These are phyloP conservation scores for Prunus mongolica DNA, from an alignment of 306 rosid genomes.

Conservation along the genomic window DNA sequence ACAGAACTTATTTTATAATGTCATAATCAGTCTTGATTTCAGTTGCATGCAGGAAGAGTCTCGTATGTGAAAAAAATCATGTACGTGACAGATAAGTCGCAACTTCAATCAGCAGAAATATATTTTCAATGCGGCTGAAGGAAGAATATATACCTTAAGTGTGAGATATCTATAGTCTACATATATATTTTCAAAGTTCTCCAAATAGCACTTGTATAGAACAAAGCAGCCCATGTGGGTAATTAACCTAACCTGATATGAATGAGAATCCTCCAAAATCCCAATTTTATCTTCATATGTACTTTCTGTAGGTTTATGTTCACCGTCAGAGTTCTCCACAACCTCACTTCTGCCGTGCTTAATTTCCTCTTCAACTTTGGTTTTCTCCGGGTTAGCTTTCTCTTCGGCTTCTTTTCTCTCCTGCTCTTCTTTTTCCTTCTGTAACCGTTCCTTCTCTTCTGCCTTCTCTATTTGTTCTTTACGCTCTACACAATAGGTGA, in stretches of 20 bases:
- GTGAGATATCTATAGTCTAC: neutral
- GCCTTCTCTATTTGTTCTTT: slow-evolving; percentile 93
- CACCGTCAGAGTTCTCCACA: slow-evolving; percentile 33
- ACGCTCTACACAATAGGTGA: slow-evolving; percentile 54
- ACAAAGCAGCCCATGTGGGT: neutral
- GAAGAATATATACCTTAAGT: neutral
- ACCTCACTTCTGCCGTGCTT: slow-evolving; percentile 29
- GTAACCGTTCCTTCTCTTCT: slow-evolving; percentile 80
- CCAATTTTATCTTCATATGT: slow-evolving; percentile 39
- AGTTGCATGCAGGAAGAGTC: slow-evolving; percentile 10
- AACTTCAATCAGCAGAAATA: neutral
- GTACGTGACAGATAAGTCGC: neutral
- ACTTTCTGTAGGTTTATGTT: slow-evolving; percentile 35
- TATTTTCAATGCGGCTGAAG: slow-evolving; percentile 1
- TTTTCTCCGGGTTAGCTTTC: slow-evolving; percentile 46
- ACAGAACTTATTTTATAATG: neutral
- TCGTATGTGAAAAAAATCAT: neutral
- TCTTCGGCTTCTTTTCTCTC: slow-evolving; percentile 59
- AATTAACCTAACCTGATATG: slow-evolving; percentile 46
- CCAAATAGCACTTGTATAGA: neutral
- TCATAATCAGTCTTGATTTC: neutral
- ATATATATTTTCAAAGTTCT: neutral
- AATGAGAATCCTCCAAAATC: slow-evolving; percentile 33
- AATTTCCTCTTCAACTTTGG: slow-evolving; percentile 49
- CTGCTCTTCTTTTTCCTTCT: slow-evolving; percentile 51